phyloP scores from a whole-genome alignment of 176 grass and related monocot species.

The Juncus effusus region DNA sequence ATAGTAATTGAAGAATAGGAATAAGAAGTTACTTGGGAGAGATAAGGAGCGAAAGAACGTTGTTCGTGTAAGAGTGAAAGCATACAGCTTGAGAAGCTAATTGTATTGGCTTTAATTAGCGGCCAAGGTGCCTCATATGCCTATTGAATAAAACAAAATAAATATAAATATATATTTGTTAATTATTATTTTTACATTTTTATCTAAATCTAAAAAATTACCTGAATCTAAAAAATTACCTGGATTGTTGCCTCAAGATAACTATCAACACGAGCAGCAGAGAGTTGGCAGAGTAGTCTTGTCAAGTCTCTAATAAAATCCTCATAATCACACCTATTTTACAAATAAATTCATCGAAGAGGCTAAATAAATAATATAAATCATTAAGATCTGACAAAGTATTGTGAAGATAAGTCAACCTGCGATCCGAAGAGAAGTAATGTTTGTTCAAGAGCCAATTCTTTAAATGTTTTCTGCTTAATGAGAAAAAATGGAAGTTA shows the following conservation, averaged over 20 bases:
- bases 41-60: conserved; percentile 5
- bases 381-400: conserved; percentile 14
- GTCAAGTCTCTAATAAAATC: too few species aligned
- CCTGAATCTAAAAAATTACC: conserved; percentile 71
- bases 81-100: conserved; percentile 46
- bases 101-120: conserved; percentile 59
- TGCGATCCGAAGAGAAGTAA: conserved; percentile 76
- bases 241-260: conserved; percentile 38
- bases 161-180: conserved; percentile 5
- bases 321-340: conserved; percentile 26
- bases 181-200: conserved; percentile 1
- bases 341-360: conserved; percentile 22
- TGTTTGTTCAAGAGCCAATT: conserved; percentile 66
- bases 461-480: conserved; percentile 74
- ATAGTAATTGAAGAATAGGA: too few species aligned
- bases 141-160: conserved; percentile 39
- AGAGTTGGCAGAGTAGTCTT: conserved; percentile 57
- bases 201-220: conserved; percentile 65
- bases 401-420: conserved; percentile 59
- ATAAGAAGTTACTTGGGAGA: conserved; percentile 52
- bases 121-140: conserved; percentile 94
- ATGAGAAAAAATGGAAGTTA: conserved; percentile 12
- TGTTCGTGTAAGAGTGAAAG: conserved; percentile 81
- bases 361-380: not conserved
- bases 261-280: conserved; percentile 47